Evolutionary conservation across 1,139 yeast genomes (phyloP).

Genomic region (Geotrichum restrictum): DNA sequence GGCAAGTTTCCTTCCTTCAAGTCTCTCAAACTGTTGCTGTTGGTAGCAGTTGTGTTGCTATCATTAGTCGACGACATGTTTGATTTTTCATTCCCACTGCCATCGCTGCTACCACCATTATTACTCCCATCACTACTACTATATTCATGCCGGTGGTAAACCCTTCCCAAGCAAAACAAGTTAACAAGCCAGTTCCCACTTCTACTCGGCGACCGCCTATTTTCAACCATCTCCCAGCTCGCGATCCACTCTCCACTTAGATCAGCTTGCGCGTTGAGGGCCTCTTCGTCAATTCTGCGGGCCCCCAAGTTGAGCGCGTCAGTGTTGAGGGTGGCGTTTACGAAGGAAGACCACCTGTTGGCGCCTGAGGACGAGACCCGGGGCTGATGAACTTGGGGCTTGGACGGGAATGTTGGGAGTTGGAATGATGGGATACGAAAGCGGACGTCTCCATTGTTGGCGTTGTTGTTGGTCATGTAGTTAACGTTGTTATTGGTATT

Average conservation of each 20-base stretch:
- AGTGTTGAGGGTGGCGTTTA: slow-evolving; percentile 12
- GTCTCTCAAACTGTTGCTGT: not conserved
- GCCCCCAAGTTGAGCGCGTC: slow-evolving; percentile 1
- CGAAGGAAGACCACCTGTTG: slow-evolving; percentile 21
- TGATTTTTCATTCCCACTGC: not conserved
- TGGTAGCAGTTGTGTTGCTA: no score
- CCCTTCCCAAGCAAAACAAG: slow-evolving; percentile 1
- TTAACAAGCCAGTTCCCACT: slow-evolving; percentile 5
- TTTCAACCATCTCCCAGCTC: slow-evolving; percentile 13
- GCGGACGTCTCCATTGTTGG: no score
- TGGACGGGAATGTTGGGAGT: slow-evolving; percentile 4
- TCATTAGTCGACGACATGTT: no score
- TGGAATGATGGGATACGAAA: slow-evolving; percentile 4
- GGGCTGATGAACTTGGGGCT: slow-evolving; percentile 3
- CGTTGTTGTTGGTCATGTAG: not conserved
- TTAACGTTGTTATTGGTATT: not conserved
- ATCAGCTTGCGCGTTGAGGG: slow-evolving; percentile 20
- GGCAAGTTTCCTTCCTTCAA: slow-evolving; percentile 9
- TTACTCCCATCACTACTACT: no score
- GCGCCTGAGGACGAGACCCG: slow-evolving; percentile 10
- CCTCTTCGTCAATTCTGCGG: slow-evolving; percentile 16
- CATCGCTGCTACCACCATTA: no score
- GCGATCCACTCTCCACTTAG: slow-evolving; percentile 22
- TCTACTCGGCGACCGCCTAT: no score
- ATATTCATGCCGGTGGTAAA: not conserved